Percentiles rank a stretch among this genome's conserved stretches.
Evolutionary conservation across 306 rosid genomes (phyloP).

Genomic region (Vicia villosa): DNA sequence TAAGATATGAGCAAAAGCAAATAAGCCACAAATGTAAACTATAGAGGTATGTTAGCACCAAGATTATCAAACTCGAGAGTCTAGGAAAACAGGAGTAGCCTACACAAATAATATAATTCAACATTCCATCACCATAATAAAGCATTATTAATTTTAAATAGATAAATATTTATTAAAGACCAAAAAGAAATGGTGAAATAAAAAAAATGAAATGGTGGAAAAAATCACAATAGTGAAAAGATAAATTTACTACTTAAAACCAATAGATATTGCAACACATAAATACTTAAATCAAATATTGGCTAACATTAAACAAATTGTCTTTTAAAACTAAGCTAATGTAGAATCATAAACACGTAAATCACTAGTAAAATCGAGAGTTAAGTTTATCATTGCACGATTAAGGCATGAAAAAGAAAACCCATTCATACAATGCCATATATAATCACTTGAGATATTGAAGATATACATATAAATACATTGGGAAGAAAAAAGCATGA

Average conservation of each 20-base stretch:
- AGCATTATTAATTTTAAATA: no score
- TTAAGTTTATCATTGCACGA: neutral
- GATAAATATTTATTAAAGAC: neutral
- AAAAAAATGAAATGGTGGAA: no score
- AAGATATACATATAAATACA: neutral
- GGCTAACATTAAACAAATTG: neutral
- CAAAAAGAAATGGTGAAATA: no score
- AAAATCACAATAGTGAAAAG: no score
- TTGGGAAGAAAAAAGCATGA: neutral
- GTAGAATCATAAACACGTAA: neutral
- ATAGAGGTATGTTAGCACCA: neutral
- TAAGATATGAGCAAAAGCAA: constrained; percentile 14
- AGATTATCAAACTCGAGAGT: no score
- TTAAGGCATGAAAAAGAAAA: constrained; percentile 11
- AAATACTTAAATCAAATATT: neutral
- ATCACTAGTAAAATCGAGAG: neutral
- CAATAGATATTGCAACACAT: neutral
- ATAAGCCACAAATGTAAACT: neutral
- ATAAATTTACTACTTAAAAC: neutral
- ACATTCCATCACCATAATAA: no score
- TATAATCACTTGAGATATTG: constrained; percentile 15
- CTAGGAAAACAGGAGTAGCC: no score
- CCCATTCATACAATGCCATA: neutral
- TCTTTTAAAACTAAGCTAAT: neutral
- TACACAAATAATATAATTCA: no score